Evolutionary conservation across 495 filamentous ascomycete genomes (phyloP), one percentile per base, ranked within the genome.

Genomic region (Tuber umbilicatum): DNA sequence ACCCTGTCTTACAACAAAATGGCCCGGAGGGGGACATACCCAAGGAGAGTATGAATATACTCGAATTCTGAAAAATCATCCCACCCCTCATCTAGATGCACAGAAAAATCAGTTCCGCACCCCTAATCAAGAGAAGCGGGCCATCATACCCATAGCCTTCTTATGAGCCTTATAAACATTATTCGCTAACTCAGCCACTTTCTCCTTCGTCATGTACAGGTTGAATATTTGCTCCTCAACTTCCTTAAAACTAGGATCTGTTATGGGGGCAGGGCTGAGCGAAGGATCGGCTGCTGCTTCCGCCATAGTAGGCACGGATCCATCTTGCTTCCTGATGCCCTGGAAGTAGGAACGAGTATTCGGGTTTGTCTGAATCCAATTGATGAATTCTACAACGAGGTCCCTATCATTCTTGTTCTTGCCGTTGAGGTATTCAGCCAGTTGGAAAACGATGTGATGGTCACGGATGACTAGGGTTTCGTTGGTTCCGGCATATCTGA

Each of bases 151-250:
- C n/a, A 85, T 77, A 71, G 79, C 86, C 38, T 87, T 81, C 72
- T 88, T 90, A 81, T 92, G 89, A 0, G 89, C 90, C 41, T 86
- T 85, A 82, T 87, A 91, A 83, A 90, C 86, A 81, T 92, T 92
- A 5, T 82, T 83, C 1, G 88, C 88, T 42, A 89, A 80, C 5
- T 84, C 82, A 5, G 83, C 82, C 68, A 87, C 82, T 16, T 81
- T 84, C 19, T 84, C 82, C 0, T 78, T 60, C 27, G 76, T 75
- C 5, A 82, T 70, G 35, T 85, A 76, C 3, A 83, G 45, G 0
- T 72, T 69, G 7, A 82, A 77, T 21, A 84, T 83, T 27, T 80
- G 83, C 27, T 83, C 77, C 23, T 84, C 78, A 6, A 87, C 84
- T 2, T 84, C 76, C 41, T 81, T 75, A 0, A 82, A 85, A 1